Evolutionary conservation across 2,329 filamentous ascomycete genomes (phyloP).

Genomic region (Colletotrichum navitas): DNA sequence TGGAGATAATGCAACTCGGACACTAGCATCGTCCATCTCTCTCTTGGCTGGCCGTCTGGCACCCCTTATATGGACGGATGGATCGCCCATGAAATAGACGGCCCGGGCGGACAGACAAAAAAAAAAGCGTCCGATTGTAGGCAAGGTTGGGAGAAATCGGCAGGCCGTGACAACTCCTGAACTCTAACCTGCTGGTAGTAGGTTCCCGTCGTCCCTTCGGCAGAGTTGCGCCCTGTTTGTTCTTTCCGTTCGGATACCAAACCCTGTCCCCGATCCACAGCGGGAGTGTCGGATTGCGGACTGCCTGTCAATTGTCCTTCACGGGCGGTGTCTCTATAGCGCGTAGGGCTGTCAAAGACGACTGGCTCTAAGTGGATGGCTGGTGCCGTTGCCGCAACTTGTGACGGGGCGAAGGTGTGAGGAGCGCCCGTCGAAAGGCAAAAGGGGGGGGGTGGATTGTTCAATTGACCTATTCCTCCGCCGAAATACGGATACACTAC

Average conservation of each 20-base stretch:
- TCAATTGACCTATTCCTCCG: not conserved
- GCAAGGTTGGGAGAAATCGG: slow-evolving; percentile 3
- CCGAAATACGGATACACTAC: not conserved
- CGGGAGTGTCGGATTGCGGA: slow-evolving; percentile 30
- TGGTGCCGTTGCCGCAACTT: slow-evolving; percentile 21
- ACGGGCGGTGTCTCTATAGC: slow-evolving; percentile 4
- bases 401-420: slow-evolving; percentile 26
- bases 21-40: not conserved
- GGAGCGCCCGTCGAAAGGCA: slow-evolving; percentile 5
- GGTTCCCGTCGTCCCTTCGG: slow-evolving; percentile 13
- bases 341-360: slow-evolving; percentile 29
- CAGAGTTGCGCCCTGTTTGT: slow-evolving; percentile 26
- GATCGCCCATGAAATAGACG: slow-evolving; percentile 20
- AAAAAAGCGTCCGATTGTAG: slow-evolving; percentile 22
- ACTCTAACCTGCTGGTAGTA: slow-evolving; percentile 14
- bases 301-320: slow-evolving; percentile 6
- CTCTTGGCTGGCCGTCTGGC: slow-evolving; percentile 4
- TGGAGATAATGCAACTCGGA: slow-evolving; percentile 14
- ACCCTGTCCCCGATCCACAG: slow-evolving; percentile 24
- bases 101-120: not conserved
- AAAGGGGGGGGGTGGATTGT: not conserved
- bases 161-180: slow-evolving; percentile 11
- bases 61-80: slow-evolving; percentile 11
- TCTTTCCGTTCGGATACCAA: not conserved
- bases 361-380: slow-evolving; percentile 1